Base-by-base conservation (phyloP, 2,329 filamentous ascomycete genomes). In the Apiospora phragmitis region DNA sequence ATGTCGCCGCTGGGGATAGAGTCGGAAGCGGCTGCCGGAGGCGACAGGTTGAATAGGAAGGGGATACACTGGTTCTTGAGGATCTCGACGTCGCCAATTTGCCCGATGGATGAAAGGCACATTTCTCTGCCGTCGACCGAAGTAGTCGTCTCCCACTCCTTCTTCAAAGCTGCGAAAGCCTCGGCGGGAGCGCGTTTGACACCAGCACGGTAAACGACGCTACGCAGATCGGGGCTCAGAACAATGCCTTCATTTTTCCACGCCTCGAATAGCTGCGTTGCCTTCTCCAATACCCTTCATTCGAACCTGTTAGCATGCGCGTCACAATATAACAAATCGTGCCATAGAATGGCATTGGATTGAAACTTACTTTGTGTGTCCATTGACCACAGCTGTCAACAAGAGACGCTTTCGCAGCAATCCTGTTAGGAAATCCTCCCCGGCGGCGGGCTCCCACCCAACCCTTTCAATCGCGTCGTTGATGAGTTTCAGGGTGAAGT, bases 121-220 rank as follows among this genome's bases (percentile, higher is more conserved):
- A 97, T 93, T 75, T 97, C 94, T 82, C 95, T 97, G 76, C 94
- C 95, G 77, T 98, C 96, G 47, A 98, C 91, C 9, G 94, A 94
- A 68, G 92, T 92, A 16, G 94, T 96, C 68, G 86, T 91, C 73
- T 90, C 87, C 87, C 94, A 98, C 80, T 98, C 95, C 69, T 94
- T 90, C 84, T 95, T 94, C 69, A 99, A 87, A 9, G 91, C 88
- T 38, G 92, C 87, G 74, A 94, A 93, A 21, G 90, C 85, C 68
- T 88, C 87, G 9, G 89, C 90, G 8, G 94, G 90, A 74, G 95
- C 89, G 70, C 82, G 81, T 73, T 90, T 91, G 71, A 98, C 87
- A 35, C 90, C 92, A 45, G 94, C 91, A 71, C 91, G 90, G 86
- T 94, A 98, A 71, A 97, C 89, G 1, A 94, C 90, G 38, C 88